These are phyloP conservation scores for Wickerhamomyces chambardii DNA, from an alignment of 805 yeast species.

Conservation along the genomic window DNA sequence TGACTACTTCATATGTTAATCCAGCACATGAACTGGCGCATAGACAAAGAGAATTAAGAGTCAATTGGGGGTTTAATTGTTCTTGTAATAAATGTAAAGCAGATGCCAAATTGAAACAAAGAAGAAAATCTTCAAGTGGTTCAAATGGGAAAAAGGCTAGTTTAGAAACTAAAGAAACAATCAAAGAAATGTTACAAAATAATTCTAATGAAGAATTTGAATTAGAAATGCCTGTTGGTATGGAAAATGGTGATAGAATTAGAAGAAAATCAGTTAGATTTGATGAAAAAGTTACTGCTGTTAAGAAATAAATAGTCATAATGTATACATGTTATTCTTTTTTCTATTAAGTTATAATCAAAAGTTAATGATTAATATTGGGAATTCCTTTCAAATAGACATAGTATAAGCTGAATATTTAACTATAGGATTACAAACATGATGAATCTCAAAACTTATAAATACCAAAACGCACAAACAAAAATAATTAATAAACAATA, in stretches of 20 bases:
- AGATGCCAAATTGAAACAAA: slow-evolving; percentile 36
- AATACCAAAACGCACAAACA: no score
- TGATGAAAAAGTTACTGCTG: slow-evolving; percentile 51
- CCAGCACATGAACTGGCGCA: slow-evolving; percentile 53
- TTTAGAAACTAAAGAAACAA: slow-evolving; percentile 15
- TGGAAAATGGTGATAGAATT: slow-evolving; percentile 14
- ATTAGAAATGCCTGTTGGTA: slow-evolving; percentile 30
- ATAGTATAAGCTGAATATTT: no score
- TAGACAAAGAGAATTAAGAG: slow-evolving; percentile 56
- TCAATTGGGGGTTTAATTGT: slow-evolving; percentile 77
- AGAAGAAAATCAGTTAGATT: slow-evolving; percentile 62
- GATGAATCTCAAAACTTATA: no score
- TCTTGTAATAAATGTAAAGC: slow-evolving; percentile 54
- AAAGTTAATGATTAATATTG: no score
- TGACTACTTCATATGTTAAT: slow-evolving; percentile 61
- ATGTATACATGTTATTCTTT: no score
- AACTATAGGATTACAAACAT: no score
- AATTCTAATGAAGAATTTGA: slow-evolving; percentile 37
- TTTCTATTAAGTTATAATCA: no score
- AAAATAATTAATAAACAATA: no score
- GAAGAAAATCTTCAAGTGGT: slow-evolving; percentile 33
- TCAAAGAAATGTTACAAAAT: slow-evolving; percentile 37
- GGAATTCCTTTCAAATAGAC: no score
- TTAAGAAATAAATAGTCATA: slow-evolving; percentile 19
- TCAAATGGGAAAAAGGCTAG: slow-evolving; percentile 7